Evolutionary conservation across 2,329 filamentous ascomycete species (phyloP).

Genomic region (Fusarium sororula): DNA sequence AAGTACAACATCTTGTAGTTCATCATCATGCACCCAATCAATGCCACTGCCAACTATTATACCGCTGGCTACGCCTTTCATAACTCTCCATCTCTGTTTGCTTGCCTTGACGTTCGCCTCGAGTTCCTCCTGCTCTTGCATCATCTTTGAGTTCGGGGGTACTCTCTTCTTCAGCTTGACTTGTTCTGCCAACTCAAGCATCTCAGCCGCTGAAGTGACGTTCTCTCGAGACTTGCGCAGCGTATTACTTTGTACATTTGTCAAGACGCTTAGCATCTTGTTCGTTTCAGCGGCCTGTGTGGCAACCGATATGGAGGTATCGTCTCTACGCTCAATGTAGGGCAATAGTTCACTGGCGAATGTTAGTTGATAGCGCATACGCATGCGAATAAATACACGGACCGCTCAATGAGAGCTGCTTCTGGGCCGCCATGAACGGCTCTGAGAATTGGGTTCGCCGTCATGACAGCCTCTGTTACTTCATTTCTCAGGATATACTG

Average conservation of each 20-base stretch:
- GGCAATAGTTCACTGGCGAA: conserved; percentile 70
- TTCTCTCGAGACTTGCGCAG: conserved; percentile 68
- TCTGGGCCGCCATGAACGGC: conserved; percentile 76
- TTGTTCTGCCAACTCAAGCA: conserved; percentile 70
- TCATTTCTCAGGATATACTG: conserved; percentile 75
- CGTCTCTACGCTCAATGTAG: conserved; percentile 73
- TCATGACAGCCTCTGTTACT: conserved; percentile 73
- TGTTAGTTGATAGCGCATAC: conserved; percentile 9
- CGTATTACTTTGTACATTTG: conserved; percentile 66
- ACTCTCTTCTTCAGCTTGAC: conserved; percentile 62
- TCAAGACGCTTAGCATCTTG: conserved; percentile 61
- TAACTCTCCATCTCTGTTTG: conserved; percentile 74
- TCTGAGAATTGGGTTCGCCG: conserved; percentile 79
- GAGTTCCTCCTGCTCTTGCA: conserved; percentile 64
- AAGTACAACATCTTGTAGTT: conserved; percentile 75
- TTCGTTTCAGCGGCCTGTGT: conserved; percentile 64
- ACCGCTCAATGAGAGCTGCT: conserved; percentile 75
- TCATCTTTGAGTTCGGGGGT: conserved; percentile 61
- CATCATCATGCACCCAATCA: conserved; percentile 79
- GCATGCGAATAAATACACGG: conserved; percentile 32
- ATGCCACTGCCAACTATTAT: conserved; percentile 83
- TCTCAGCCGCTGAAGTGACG: conserved; percentile 66
- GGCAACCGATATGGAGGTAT: conserved; percentile 70
- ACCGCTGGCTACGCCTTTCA: conserved; percentile 82
- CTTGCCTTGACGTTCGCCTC: conserved; percentile 69